phyloP scores from a whole-genome alignment of 352 stramenopile genomes.

The Phytophthora citrophthora region DNA sequence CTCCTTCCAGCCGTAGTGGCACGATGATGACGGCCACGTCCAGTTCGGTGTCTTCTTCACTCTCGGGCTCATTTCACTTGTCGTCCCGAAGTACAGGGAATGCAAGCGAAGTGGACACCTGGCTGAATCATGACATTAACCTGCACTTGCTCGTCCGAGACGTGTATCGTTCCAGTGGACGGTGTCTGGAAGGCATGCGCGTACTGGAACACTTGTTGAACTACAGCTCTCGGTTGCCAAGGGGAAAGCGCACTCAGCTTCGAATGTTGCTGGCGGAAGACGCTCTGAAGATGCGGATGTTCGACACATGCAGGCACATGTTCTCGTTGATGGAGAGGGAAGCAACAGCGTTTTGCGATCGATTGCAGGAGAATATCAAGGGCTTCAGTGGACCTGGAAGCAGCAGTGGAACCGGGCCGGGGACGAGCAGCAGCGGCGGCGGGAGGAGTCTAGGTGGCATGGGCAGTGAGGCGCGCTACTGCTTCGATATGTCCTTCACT shows the following conservation, averaged over 20 bases:
- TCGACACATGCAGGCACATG: constrained; percentile 80
- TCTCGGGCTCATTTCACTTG: constrained; percentile 62
- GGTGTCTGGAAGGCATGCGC: constrained; percentile 79
- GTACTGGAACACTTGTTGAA: constrained; percentile 82
- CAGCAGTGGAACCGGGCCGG: constrained; percentile 50
- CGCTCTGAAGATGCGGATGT: constrained; percentile 70
- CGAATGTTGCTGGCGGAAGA: constrained; percentile 85
- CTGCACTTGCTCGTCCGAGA: constrained; percentile 84
- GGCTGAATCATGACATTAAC: constrained; percentile 85
- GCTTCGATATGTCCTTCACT: constrained; percentile 83
- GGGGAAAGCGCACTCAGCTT: constrained; percentile 80
- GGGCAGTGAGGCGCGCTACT: constrained; percentile 77
- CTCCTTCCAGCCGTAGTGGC: constrained; percentile 57
- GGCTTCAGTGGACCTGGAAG: constrained; percentile 55
- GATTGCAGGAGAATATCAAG: constrained; percentile 72
- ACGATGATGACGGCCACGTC: constrained; percentile 75
- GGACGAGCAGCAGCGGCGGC: constrained; percentile 56
- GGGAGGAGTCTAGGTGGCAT: constrained; percentile 70
- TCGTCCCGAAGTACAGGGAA: constrained; percentile 59
- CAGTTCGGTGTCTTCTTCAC: constrained; percentile 71
- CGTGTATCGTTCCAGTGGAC: constrained; percentile 77
- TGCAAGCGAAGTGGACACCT: constrained; percentile 76
- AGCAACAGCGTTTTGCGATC: constrained; percentile 76
- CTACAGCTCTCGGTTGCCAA: constrained; percentile 73
- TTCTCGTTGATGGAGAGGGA: constrained; percentile 78